Evolutionary conservation across 2,329 filamentous ascomycete genomes (phyloP), one percentile per base, ranked within the genome.

Genomic region (Diplodia intermedia): DNA sequence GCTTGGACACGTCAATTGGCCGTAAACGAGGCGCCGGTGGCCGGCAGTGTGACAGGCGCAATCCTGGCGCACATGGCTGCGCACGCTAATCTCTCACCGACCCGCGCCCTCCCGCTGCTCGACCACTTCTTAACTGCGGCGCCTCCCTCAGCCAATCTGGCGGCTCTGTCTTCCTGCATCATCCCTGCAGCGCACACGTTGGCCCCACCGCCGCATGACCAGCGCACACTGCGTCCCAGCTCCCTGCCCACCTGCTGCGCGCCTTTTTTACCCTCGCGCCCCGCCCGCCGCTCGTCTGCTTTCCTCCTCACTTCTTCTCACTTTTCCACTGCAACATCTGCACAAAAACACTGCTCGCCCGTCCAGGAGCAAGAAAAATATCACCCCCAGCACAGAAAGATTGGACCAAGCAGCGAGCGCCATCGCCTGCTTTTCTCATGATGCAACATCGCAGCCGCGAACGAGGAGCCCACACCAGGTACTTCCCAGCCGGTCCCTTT

Each of bases 391-490:
- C 55, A 54, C 57, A 67, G 23, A 67, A 52, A 60, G 8, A 49
- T 52, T 67, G 65, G 65, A 57, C 14, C 38, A 12, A 43, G 43
- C 65, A 67, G 65, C 52, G 76, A 78, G 76, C 77, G 57, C 75
- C 75, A 53, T 56, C 57, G 57, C 57, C 57, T 63, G 66, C 75
- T 74, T 77, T 75, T 79, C 78, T 79, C 78, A 80, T 77, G 75
- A 80, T 80, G 78, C 77, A 77, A 78, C 76, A 76, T 80, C 78
- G 77, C 77, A 80, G 76, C 75, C 78, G 77, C 78, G 73, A 77
- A 74, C 73, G 60, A 71, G 70, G 74, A 79, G 75, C 75, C 77
- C 73, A 76, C 73, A 75, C 77, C 72, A 80, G 78, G 78, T 80
- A 80, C 75, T 78, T 76, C 77, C 77, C 78, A 68, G 77, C 75